These are phyloP conservation scores for Coelastrella sp. DNA, from an alignment of 139 green algal species.

Conservation along the genomic window DNA sequence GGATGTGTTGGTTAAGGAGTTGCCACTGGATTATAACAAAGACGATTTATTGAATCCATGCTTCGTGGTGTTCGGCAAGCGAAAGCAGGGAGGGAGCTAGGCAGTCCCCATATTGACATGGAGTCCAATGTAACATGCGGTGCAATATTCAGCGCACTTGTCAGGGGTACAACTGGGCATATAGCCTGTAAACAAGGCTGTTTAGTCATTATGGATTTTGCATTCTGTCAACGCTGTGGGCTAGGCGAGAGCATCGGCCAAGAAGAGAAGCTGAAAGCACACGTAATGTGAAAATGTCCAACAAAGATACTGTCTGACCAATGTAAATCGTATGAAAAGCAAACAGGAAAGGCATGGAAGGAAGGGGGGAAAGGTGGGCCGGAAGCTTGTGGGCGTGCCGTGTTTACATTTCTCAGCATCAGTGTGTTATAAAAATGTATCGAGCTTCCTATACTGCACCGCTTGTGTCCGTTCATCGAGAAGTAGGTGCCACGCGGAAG, in stretches of 20 bases:
- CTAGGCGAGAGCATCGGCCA: background rate
- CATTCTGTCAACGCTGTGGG: background rate
- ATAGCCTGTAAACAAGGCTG: too few relatives aligned
- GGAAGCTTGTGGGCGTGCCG: too few relatives aligned
- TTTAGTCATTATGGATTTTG: too few relatives aligned
- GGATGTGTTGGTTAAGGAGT: constrained; percentile 67
- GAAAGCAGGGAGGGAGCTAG: background rate
- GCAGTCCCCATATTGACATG: background rate
- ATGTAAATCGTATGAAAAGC: background rate
- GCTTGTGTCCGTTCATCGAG: background rate
- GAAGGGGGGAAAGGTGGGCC: background rate
- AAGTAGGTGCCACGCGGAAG: background rate
- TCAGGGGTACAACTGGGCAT: background rate
- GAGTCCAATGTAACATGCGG: background rate
- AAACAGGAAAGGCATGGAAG: background rate
- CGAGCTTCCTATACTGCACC: too few relatives aligned
- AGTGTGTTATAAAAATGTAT: too few relatives aligned
- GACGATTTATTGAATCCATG: constrained; percentile 86
- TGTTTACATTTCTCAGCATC: too few relatives aligned
- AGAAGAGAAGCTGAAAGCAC: background rate
- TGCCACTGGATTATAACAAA: constrained; percentile 89
- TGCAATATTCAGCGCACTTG: background rate
- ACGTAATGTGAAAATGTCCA: background rate
- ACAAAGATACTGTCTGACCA: too few relatives aligned
- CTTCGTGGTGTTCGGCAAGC: constrained; percentile 90